Conservation (phyloP, 148 eudicot genomes). For the Chenopodium quinoa region DNA sequence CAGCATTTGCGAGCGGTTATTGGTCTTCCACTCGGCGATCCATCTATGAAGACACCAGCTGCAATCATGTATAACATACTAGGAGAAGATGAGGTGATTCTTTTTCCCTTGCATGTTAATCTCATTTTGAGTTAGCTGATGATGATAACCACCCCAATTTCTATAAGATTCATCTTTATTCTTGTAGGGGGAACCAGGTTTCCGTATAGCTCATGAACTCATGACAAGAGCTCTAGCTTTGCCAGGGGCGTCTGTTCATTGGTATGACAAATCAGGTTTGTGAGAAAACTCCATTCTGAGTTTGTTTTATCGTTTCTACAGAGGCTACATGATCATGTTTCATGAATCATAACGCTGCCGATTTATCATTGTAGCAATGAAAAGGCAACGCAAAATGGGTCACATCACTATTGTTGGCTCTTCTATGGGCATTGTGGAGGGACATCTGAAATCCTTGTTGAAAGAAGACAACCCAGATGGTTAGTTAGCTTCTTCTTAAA, state of each 20-base stretch:
- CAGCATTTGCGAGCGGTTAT: conserved; percentile 90
- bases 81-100: conserved; percentile 90
- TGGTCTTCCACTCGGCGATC: conserved; percentile 96
- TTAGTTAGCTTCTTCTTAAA: conserved; percentile 24
- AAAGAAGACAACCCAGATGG: conserved; percentile 44
- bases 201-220: conserved; percentile 62
- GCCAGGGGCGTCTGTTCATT: conserved; percentile 80
- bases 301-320: not conserved
- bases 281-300: not conserved
- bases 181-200: conserved; percentile 78
- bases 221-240: conserved; percentile 54
- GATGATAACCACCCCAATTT: not conserved
- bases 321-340: conserved; percentile 4
- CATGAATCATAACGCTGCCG: not conserved
- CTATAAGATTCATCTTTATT: not conserved
- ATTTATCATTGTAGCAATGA: conserved; percentile 57
- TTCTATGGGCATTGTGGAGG: conserved; percentile 65
- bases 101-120: not conserved
- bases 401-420: conserved; percentile 83
- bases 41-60: conserved; percentile 92
- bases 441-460: conserved; percentile 56
- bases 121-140: conserved; percentile 10
- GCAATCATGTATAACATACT: conserved; percentile 89
- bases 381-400: conserved; percentile 93
- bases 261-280: conserved; percentile 96